Evolutionary conservation across 371 early-diverging fungal species (phyloP).

Genomic region (Apophysomyces sp.): DNA sequence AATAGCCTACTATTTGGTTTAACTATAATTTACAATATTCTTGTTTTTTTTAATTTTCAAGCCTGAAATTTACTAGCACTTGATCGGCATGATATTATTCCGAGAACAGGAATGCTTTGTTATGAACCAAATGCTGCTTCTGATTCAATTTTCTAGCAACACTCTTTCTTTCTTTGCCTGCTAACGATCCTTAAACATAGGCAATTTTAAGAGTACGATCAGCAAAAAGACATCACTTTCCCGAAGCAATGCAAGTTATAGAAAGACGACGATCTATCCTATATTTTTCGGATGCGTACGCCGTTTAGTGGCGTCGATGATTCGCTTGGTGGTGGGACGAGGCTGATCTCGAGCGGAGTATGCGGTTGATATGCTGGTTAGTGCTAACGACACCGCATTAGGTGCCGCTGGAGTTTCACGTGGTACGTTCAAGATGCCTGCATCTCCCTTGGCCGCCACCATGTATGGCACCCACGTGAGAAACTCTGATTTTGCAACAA

Average conservation of each 20-base stretch:
- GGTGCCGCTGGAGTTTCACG: conserved; percentile 7
- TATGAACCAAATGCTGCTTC: too few species aligned
- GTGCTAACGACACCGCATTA: not conserved
- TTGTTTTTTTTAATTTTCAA: too few species aligned
- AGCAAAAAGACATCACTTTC: not conserved
- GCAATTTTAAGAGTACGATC: not conserved
- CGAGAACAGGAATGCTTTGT: too few species aligned
- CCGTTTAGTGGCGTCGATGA: not conserved
- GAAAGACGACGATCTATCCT: not conserved
- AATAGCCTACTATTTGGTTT: too few species aligned
- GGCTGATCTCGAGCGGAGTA: not conserved
- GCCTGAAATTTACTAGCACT: too few species aligned
- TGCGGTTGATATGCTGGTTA: not conserved
- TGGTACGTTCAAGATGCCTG: conserved; percentile 13
- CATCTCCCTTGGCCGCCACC: conserved; percentile 2
- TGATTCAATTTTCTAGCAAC: too few species aligned
- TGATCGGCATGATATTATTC: too few species aligned
- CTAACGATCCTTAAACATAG: not conserved
- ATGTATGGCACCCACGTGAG: conserved; percentile 19
- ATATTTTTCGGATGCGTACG: not conserved
- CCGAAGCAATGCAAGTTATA: not conserved
- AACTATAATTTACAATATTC: too few species aligned
- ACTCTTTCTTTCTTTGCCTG: not conserved
- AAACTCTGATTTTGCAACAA: conserved; percentile 9
- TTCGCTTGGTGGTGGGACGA: not conserved